Evolutionary conservation across 2,329 filamentous ascomycete genomes (phyloP).

Genomic region (Pseudogymnoascus sp.): DNA sequence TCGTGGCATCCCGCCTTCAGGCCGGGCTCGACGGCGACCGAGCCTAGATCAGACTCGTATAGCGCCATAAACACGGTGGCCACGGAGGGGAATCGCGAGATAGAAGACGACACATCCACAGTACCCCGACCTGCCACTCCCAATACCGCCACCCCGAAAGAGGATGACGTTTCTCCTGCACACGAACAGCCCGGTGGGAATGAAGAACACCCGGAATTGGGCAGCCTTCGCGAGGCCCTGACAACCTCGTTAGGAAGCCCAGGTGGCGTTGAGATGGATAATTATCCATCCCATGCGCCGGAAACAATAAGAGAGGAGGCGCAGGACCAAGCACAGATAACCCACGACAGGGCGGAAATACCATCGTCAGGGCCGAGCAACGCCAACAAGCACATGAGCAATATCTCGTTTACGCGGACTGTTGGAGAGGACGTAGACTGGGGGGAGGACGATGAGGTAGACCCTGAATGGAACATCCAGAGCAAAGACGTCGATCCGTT

Average conservation of each 20-base stretch:
- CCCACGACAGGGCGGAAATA: conserved; percentile 17
- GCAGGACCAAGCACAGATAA: not conserved
- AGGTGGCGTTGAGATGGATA: conserved; percentile 24
- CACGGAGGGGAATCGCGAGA: not conserved
- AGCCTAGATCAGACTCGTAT: conserved; percentile 15
- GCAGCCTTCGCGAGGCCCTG: conserved; percentile 23
- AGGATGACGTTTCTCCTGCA: not conserved
- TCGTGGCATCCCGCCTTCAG: conserved; percentile 48
- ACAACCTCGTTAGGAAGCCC: conserved; percentile 23
- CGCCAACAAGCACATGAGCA: conserved; percentile 50
- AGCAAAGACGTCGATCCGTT: conserved; percentile 51
- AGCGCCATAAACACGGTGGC: conserved; percentile 7
- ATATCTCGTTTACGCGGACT: conserved; percentile 57
- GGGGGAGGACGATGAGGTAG: conserved; percentile 48
- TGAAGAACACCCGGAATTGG: conserved; percentile 19
- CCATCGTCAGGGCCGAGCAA: conserved; percentile 25
- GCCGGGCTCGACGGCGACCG: conserved; percentile 35
- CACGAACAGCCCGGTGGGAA: conserved; percentile 13
- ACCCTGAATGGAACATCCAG: conserved; percentile 47
- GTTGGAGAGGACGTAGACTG: conserved; percentile 57
- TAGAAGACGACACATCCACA: not conserved
- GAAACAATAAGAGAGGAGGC: conserved; percentile 15
- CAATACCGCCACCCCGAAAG: conserved; percentile 7
- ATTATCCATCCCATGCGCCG: conserved; percentile 19
- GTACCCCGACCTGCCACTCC: conserved; percentile 12